Conservation (phyloP, 73 alveolate species). For the Durusdinium trenchii region DNA sequence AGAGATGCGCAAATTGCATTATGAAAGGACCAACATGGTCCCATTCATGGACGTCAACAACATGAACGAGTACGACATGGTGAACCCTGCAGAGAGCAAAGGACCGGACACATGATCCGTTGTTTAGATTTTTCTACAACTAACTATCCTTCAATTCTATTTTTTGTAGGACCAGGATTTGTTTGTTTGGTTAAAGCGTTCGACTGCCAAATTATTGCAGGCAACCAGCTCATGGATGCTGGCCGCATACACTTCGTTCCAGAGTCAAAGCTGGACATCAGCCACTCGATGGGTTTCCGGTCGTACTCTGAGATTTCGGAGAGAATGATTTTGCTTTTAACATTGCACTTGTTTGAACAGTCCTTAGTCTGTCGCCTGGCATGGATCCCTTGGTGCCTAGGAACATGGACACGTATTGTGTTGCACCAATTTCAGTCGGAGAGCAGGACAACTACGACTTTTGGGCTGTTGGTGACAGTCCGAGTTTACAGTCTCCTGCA, state of each 20-base stretch:
- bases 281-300: conserved; percentile 88
- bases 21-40: conserved; percentile 63
- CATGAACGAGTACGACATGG: conserved; percentile 87
- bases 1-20: not conserved
- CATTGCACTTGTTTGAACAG: not conserved
- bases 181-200: not conserved
- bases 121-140: not conserved
- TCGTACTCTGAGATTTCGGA: not conserved
- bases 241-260: conserved; percentile 90
- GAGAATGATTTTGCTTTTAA: not conserved
- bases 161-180: too few relatives aligned
- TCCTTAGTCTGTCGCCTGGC: not conserved
- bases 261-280: conserved; percentile 69
- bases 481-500: not conserved
- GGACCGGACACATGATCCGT: not conserved
- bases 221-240: conserved; percentile 93
- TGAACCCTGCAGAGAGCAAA: conserved; percentile 89
- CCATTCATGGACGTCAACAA: conserved; percentile 88
- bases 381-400: not conserved
- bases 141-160: too few relatives aligned
- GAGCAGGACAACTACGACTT: conserved; percentile 88
- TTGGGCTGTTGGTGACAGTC: conserved; percentile 89
- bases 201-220: not conserved
- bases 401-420: conserved; percentile 93
- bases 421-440: conserved; percentile 61